Percentiles rank a stretch among this genome's conserved stretches.
Evolutionary conservation across 2,329 filamentous ascomycete genomes (phyloP).

Genomic region (Sodiomyces alkalinus): DNA sequence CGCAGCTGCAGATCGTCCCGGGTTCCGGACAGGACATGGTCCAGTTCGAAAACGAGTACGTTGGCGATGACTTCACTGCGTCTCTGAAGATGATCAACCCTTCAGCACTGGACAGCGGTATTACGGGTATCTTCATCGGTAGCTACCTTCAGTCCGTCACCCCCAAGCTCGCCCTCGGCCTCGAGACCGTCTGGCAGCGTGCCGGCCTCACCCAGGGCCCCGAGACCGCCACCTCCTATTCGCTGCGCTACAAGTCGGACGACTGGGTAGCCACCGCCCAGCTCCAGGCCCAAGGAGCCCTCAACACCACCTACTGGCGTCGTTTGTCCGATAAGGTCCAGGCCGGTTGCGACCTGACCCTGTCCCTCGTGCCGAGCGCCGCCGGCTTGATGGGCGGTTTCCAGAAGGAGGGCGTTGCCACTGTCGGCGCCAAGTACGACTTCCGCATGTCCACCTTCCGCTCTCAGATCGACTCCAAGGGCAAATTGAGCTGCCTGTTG

Average conservation of each 20-base stretch:
- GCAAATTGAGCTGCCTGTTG: slow-evolving; percentile 80
- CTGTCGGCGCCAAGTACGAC: slow-evolving; percentile 93
- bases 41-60: slow-evolving; percentile 92
- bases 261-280: slow-evolving; percentile 93
- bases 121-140: slow-evolving; percentile 91
- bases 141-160: slow-evolving; percentile 93
- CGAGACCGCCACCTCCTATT: slow-evolving; percentile 84
- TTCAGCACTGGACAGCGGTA: slow-evolving; percentile 77
- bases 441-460: slow-evolving; percentile 93
- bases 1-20: slow-evolving; percentile 70
- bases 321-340: slow-evolving; percentile 88
- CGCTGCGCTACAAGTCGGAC: slow-evolving; percentile 73
- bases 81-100: slow-evolving; percentile 91
- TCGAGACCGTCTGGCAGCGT: slow-evolving; percentile 91
- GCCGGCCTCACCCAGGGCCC: slow-evolving; percentile 69
- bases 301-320: slow-evolving; percentile 91
- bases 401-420: slow-evolving; percentile 77
- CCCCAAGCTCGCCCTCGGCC: slow-evolving; percentile 67
- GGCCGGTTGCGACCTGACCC: slow-evolving; percentile 86
- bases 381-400: slow-evolving; percentile 61
- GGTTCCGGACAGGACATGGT: slow-evolving; percentile 71
- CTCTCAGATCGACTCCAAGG: slow-evolving; percentile 87
- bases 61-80: slow-evolving; percentile 81
- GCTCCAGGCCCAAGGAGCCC: slow-evolving; percentile 64
- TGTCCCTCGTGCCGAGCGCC: slow-evolving; percentile 56